These are phyloP conservation scores for Rhinocladiella mackenziei DNA, from an alignment of 2,329 filamentous ascomycete genomes.

Conservation along the genomic window DNA sequence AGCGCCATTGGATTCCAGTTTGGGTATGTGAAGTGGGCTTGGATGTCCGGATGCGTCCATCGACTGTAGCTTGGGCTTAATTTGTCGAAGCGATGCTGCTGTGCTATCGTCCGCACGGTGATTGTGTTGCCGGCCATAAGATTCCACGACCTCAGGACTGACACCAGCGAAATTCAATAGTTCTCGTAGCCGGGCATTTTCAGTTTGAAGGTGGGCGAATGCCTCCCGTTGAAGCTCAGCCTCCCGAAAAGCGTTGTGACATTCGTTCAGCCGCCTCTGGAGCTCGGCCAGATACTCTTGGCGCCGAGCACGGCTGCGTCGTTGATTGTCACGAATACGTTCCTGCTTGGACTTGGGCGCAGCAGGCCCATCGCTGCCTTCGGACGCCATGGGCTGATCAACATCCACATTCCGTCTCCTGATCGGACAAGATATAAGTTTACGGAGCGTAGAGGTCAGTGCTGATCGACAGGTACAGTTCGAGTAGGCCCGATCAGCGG, in stretches of 20 bases:
- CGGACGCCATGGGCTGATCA: constrained; percentile 11
- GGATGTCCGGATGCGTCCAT: background rate
- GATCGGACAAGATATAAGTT: background rate
- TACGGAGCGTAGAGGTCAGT: background rate
- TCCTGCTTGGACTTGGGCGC: constrained; percentile 25
- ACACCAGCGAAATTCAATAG: constrained; percentile 18
- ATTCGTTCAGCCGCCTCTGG: constrained; percentile 26
- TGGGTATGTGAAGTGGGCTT: too few species aligned
- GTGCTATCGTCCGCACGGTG: background rate
- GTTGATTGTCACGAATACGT: constrained; percentile 30
- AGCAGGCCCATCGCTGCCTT: constrained; percentile 2
- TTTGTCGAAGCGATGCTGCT: constrained; percentile 4
- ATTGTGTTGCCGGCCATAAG: constrained; percentile 5
- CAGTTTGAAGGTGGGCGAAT: constrained; percentile 19
- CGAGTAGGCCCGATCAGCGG: background rate
- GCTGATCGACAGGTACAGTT: background rate
- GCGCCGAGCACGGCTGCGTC: constrained; percentile 28
- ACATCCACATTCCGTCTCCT: background rate
- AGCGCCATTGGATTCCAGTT: background rate
- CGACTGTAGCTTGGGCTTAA: constrained; percentile 12
- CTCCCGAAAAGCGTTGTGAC: constrained; percentile 21
- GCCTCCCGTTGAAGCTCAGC: constrained; percentile 21
- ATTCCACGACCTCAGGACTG: constrained; percentile 17
- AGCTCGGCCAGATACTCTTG: constrained; percentile 28
- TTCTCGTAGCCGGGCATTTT: constrained; percentile 23